Percentiles rank a stretch among this genome's conserved stretches.
These are phyloP conservation scores for Colletotrichum ledebouriae DNA, from an alignment of 2,329 filamentous ascomycete genomes.

Conservation along the genomic window DNA sequence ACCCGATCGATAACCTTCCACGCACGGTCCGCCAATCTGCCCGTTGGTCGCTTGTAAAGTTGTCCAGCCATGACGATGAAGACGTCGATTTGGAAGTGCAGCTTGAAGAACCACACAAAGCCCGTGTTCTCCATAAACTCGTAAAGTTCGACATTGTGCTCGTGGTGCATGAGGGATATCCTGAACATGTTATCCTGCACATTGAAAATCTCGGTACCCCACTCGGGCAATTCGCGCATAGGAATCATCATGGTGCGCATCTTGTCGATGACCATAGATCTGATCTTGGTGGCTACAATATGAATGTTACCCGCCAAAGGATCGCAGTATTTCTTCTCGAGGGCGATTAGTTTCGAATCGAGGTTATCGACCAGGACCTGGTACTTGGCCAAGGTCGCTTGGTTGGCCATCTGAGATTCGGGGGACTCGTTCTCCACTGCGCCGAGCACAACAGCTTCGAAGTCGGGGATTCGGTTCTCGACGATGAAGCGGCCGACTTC, in stretches of 20 bases:
- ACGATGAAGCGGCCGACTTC: conserved; percentile 65
- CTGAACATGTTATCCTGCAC: conserved; percentile 69
- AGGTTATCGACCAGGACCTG: conserved; percentile 58
- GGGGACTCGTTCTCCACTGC: conserved; percentile 55
- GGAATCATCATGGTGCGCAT: conserved; percentile 62
- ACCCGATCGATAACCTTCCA: conserved; percentile 63
- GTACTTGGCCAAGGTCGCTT: conserved; percentile 57
- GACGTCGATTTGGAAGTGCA: conserved; percentile 69
- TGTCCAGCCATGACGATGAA: conserved; percentile 69
- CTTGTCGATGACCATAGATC: conserved; percentile 63
- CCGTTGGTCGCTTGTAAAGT: conserved; percentile 61
- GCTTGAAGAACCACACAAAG: conserved; percentile 68
- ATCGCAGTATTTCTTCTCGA: conserved; percentile 66
- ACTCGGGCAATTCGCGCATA: conserved; percentile 61
- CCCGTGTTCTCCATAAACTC: conserved; percentile 57
- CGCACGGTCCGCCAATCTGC: conserved; percentile 65
- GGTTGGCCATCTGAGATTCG: conserved; percentile 63
- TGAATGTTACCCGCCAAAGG: conserved; percentile 66
- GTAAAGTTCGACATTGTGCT: conserved; percentile 62
- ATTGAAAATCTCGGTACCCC: conserved; percentile 62
- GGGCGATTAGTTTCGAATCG: conserved; percentile 57
- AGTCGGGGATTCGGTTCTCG: conserved; percentile 54
- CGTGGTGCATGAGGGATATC: conserved; percentile 62
- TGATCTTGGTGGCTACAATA: conserved; percentile 61
- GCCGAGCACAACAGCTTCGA: conserved; percentile 57